phyloP scores from a whole-genome alignment of 2,329 filamentous ascomycete species.

The Penicillium fuscoglaucum region DNA sequence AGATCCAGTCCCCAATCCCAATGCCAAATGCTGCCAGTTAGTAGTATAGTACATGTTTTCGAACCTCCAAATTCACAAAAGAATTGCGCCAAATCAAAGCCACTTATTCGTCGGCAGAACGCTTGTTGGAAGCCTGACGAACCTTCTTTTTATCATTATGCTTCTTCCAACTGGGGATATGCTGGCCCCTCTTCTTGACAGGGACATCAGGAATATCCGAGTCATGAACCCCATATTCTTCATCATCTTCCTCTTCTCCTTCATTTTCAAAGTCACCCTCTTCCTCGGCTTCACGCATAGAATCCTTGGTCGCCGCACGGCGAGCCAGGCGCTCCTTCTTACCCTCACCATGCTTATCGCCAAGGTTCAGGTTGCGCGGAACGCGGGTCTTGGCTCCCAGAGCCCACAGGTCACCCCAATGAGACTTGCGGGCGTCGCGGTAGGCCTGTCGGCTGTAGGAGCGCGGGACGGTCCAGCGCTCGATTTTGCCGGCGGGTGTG shows the following conservation, averaged over 20 bases:
- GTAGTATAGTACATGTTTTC: conserved; percentile 16
- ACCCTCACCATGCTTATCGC: conserved; percentile 46
- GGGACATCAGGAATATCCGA: conserved; percentile 20
- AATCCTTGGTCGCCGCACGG: conserved; percentile 30
- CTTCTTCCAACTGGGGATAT: conserved; percentile 46
- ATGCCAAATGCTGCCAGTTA: conserved; percentile 15
- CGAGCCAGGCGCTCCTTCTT: conserved; percentile 45
- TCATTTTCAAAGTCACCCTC: conserved; percentile 27
- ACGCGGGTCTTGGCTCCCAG: conserved; percentile 86
- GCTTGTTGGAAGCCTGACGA: conserved; percentile 44
- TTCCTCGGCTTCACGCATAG: conserved; percentile 22
- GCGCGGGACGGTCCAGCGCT: conserved; percentile 89
- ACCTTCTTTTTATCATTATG: conserved; percentile 46
- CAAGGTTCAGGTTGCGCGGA: conserved; percentile 60
- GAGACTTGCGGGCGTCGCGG: conserved; percentile 84
- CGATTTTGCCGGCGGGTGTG: conserved; percentile 78
- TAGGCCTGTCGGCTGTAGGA: conserved; percentile 80
- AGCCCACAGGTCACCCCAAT: conserved; percentile 95
- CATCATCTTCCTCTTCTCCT: conserved; percentile 29
- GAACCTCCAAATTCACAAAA: conserved; percentile 4
- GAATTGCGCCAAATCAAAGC: not conserved
- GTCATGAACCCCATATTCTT: conserved; percentile 27
- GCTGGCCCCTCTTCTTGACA: conserved; percentile 36
- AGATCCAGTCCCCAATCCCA: conserved; percentile 9
- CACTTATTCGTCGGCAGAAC: conserved; percentile 20